A percentile compares a stretch with the other conserved stretches of the same genome.
phyloP scores from a whole-genome alignment of 768 basidiomycete genomes.

The Boletus vinaceobasis region DNA sequence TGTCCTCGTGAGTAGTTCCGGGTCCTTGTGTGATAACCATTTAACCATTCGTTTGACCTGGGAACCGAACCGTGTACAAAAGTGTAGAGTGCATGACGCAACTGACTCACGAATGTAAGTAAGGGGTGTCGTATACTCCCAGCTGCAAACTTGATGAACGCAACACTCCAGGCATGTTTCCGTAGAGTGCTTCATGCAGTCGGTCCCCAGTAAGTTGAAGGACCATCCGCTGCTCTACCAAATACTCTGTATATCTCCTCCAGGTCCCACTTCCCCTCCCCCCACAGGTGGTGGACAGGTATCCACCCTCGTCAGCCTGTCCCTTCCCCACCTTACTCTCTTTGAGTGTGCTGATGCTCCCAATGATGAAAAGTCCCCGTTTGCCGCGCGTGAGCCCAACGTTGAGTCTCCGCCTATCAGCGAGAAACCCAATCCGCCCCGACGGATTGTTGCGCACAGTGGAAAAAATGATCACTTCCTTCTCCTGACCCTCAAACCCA shows the following conservation, averaged over 20 bases:
- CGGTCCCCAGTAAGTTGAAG: constrained; percentile 43
- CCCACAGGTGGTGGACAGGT: constrained; percentile 17
- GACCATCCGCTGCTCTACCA: constrained; percentile 52
- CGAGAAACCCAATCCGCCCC: constrained; percentile 85
- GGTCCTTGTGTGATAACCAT: constrained; percentile 1
- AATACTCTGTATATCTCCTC: constrained; percentile 57
- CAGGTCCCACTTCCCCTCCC: constrained; percentile 53
- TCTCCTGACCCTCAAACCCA: constrained; percentile 92
- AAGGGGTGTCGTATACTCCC: constrained; percentile 2
- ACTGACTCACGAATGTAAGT: constrained; percentile 9
- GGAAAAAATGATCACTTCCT: constrained; percentile 88
- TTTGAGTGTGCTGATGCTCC: constrained; percentile 64
- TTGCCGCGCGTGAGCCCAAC: constrained; percentile 89
- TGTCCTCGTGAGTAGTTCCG: background rate
- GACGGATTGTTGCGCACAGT: constrained; percentile 79
- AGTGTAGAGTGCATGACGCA: background rate
- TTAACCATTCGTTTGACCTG: background rate
- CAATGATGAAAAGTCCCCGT: constrained; percentile 79
- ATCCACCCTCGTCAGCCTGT: constrained; percentile 7
- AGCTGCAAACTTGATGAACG: constrained; percentile 4
- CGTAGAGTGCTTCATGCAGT: constrained; percentile 36
- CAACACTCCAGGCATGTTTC: constrained; percentile 12
- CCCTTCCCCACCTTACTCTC: constrained; percentile 39
- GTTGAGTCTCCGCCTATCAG: constrained; percentile 81
- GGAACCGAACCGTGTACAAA: background rate